Evolutionary conservation across 2,329 filamentous ascomycete genomes (phyloP).

Genomic region (Chrysoporthe cubensis): DNA sequence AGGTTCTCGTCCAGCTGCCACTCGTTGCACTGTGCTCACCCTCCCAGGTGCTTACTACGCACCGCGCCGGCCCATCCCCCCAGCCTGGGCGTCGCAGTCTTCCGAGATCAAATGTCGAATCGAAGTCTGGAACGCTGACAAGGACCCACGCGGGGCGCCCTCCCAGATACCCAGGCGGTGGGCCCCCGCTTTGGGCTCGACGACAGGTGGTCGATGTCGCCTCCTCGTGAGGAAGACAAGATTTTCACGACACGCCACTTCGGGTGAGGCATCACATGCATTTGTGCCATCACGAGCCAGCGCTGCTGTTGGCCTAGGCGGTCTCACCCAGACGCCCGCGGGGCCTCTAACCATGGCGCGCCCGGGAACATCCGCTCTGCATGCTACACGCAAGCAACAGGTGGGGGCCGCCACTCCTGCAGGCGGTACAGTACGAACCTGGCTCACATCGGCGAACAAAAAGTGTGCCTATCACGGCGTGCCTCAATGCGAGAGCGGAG

Average conservation of each 20-base stretch:
- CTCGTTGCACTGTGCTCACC: neutral
- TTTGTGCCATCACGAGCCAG: neutral
- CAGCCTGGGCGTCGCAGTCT: conserved; percentile 3
- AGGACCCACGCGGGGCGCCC: conserved; percentile 19
- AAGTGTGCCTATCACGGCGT: neutral
- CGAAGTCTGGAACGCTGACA: conserved; percentile 19
- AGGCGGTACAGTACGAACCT: neutral
- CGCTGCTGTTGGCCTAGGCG: neutral
- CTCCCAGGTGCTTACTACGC: conserved; percentile 4
- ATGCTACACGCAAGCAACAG: neutral
- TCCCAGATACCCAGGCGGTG: neutral
- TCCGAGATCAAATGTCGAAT: conserved; percentile 2
- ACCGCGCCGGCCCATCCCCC: conserved; percentile 4
- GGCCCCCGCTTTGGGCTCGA: neutral
- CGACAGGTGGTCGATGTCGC: neutral
- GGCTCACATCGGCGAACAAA: neutral
- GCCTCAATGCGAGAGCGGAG: neutral
- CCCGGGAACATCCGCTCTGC: neutral
- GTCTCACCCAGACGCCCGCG: neutral
- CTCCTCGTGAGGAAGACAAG: neutral
- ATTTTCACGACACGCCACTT: neutral
- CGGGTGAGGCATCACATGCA: neutral
- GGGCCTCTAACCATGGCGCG: neutral
- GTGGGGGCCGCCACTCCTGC: neutral
- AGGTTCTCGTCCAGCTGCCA: neutral